phyloP scores from a whole-genome alignment of 176 grass and related monocot genomes.

The Oryza nivara region DNA sequence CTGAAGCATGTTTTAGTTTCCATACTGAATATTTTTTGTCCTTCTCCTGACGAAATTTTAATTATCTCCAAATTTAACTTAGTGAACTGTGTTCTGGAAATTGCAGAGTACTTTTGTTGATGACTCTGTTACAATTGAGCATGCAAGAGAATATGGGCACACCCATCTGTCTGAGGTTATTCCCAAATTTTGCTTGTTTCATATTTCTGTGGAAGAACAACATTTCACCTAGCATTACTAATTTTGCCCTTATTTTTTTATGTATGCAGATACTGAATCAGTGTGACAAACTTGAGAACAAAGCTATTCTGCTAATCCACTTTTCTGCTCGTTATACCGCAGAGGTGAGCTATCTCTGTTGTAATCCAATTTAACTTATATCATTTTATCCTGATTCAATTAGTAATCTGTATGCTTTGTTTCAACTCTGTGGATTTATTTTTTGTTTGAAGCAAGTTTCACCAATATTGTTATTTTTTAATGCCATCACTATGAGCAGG shows the following conservation, averaged over 20 bases:
- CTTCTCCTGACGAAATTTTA: neutral
- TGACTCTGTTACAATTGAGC: conserved; percentile 66
- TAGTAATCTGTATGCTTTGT: neutral
- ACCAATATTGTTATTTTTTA: neutral
- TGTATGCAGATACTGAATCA: conserved; percentile 59
- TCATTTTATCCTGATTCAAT: neutral
- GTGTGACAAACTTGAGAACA: conserved; percentile 72
- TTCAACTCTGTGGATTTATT: neutral
- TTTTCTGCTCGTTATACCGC: conserved; percentile 81
- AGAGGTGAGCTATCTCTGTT: conserved; percentile 54
- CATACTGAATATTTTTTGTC: conserved; percentile 1
- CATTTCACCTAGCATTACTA: neutral
- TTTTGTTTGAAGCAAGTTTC: neutral
- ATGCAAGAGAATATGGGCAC: conserved; percentile 87
- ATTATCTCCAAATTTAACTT: conserved; percentile 1
- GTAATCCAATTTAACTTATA: neutral
- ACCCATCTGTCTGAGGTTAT: conserved; percentile 85
- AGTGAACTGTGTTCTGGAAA: conserved; percentile 11
- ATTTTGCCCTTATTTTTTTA: conserved; percentile 20
- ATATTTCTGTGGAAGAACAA: neutral
- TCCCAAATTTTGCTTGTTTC: conserved; percentile 11
- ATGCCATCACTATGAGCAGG: neutral
- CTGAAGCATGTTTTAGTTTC: neutral
- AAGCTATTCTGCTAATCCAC: conserved; percentile 86
- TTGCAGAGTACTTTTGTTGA: conserved; percentile 88